A percentile compares a stretch with the other conserved stretches of the same genome.
Conservation (phyloP, 495 filamentous ascomycete genomes). For the Penicillium desertorum region DNA sequence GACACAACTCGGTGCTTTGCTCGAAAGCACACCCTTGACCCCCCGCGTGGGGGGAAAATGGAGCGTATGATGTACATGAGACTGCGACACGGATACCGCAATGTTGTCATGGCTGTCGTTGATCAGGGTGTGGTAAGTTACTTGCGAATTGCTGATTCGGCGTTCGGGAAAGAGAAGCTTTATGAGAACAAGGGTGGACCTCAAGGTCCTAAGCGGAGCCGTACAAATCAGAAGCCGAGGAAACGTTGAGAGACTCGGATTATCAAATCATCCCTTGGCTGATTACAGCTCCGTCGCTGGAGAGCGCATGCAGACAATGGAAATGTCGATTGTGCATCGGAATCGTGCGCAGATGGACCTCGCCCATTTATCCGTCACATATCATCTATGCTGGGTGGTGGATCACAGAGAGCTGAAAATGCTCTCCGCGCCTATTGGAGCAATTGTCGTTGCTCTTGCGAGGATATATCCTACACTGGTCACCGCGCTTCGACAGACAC, state of each 20-base stretch:
- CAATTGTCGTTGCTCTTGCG: neutral
- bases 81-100: conserved; percentile 82
- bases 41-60: conserved; percentile 53
- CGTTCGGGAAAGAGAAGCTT: conserved; percentile 73
- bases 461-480: neutral
- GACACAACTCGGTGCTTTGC: conserved; percentile 64
- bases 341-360: neutral
- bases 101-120: conserved; percentile 81
- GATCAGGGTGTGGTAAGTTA: conserved; percentile 90
- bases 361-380: too few relatives aligned
- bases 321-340: neutral
- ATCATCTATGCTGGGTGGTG: neutral
- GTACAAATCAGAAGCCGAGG: conserved; percentile 31
- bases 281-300: neutral
- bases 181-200: conserved; percentile 45
- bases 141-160: conserved; percentile 72
- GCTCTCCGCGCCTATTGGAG: neutral
- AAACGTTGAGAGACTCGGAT: conserved; percentile 25
- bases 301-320: neutral
- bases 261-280: neutral
- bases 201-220: conserved; percentile 36
- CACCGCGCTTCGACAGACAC: neutral
- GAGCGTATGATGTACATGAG: conserved; percentile 59
- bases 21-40: conserved; percentile 68
- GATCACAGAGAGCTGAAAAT: neutral